Base-by-base conservation (phyloP, 2,329 filamentous ascomycete species). In the Aspergillus texensis region DNA sequence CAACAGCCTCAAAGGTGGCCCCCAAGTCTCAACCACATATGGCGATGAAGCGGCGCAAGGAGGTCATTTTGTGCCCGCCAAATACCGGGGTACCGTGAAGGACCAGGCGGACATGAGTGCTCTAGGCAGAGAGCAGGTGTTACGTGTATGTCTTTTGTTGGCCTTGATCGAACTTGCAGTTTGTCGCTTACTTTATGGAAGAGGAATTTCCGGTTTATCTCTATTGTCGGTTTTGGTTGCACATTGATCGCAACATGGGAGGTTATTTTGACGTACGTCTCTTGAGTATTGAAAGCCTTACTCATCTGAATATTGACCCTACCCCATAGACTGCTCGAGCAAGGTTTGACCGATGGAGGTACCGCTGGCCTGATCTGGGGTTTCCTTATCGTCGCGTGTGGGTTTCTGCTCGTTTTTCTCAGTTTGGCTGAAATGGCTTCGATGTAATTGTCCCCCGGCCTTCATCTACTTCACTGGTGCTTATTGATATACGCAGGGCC, bases 181-280 rank as follows among this genome's bases (percentile, higher is more conserved):
- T 8, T 19, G 16, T 58, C 39, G 19, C 34, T 45, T 24, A 57
- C 30, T 61, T 43, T 53, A n/a, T 30, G 26, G 16, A 28, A 82
- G 80, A 72, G 80, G 66, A 81, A 81, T 60, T 82, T 82, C 71
- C 73, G 74, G 28, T 81, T 80, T 61, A 68, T 81, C 36, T 80
- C 80, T 0, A 81, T 82, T 60, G 69, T 82, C 14, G 80, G 80
- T 11, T 82, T 82, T 65, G 77, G 74, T n/a, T 80, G 77, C 54
- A 81, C 78, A 19, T 65, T 80, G 54, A 77, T 81, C 46, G 74
- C 75, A 48, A 82, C 79, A 54, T 82, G 80, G 79, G 79, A 81
- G 67, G 75, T 76, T 43, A 71, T 80, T 26, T 72, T 81, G 36
- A 78, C 77, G 75, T 80, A 66, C 28, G 75, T 72, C 39, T 12